phyloP scores from a whole-genome alignment of 345 rosid species.

The Gossypium australe region DNA sequence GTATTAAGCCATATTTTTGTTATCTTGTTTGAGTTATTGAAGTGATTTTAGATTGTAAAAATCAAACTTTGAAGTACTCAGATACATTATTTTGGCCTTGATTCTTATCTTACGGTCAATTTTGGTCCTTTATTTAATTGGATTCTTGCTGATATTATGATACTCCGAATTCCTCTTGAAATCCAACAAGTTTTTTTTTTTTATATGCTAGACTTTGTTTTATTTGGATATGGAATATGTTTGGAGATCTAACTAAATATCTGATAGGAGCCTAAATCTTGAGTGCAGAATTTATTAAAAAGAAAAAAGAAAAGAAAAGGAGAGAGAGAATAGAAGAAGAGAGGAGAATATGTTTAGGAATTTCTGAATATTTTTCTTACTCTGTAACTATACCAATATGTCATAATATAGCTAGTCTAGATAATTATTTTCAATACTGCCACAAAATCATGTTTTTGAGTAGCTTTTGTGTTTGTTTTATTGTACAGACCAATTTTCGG shows the following conservation, averaged over 20 bases:
- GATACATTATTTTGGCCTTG: conserved; percentile 2
- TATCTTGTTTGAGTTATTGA: not conserved
- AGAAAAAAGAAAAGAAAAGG: too few relatives aligned
- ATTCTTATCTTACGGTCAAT: not conserved
- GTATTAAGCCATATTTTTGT: not conserved
- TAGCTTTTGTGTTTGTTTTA: conserved; percentile 11
- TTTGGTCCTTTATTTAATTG: not conserved
- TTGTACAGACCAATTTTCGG: conserved; percentile 6
- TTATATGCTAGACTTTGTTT: conserved; percentile 1
- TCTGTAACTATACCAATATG: too few relatives aligned
- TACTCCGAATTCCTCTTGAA: not conserved
- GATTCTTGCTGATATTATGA: not conserved
- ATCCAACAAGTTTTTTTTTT: not conserved
- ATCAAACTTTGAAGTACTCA: not conserved
- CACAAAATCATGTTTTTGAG: not conserved
- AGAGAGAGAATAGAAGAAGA: too few relatives aligned
- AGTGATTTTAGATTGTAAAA: not conserved
- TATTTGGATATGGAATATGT: not conserved
- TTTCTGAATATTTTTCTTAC: too few relatives aligned
- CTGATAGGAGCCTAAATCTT: too few relatives aligned
- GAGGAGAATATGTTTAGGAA: too few relatives aligned
- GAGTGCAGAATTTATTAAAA: too few relatives aligned
- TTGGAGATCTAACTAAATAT: conserved; percentile 7
- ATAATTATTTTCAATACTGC: too few relatives aligned
- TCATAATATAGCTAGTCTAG: too few relatives aligned